Evolutionary conservation across 2,329 filamentous ascomycete genomes (phyloP), one percentile per base, ranked within the genome.

Genomic region (Colletotrichum aenigma): DNA sequence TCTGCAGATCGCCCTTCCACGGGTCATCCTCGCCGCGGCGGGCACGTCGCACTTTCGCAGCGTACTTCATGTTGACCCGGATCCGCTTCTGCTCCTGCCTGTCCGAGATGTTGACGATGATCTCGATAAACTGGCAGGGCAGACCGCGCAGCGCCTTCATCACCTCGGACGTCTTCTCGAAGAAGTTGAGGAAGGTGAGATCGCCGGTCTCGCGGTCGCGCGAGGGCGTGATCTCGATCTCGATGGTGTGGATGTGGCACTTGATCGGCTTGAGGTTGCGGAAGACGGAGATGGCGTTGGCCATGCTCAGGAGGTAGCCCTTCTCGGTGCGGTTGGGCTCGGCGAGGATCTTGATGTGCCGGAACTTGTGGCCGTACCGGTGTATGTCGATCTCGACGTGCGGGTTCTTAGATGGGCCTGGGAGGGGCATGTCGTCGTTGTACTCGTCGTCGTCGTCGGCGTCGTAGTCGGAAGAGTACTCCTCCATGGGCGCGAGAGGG

Each of bases 301-400:
- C 81, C 81, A 88, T 81, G 66, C 69, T 77, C 32, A 64, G 56
- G 64, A 79, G 74, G 74, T 83, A 81, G 13, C 75, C 58, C 13
- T 9, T 52, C 2, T 74, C 76, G 4, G 81, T 84, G 7, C 87
- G 85, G 74, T 86, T 88, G 9, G 80, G 77, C 67, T 89, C 86
- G 1, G 89, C 83, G 52, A 86, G 83, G 55, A 91, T 81, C 67
- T 80, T 80, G 66, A 89, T 78, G 61, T 83, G 80, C 3, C 87
- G 85, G 43, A 90, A 82, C 24, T 87, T 78, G 21, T 82, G 79
- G 9, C 83, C 82, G 73, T 87, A 86, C 55, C 84, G 84, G 13
- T 77, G 70, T 8, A 87, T 79, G n/a, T 83, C 81, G 58, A 87
- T 80, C n/a, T 58, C 62, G 24, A 76, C 66, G 12, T 75, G 70